Conservation (phyloP, 257 asterid genomes). For the Capsicum chinense region DNA sequence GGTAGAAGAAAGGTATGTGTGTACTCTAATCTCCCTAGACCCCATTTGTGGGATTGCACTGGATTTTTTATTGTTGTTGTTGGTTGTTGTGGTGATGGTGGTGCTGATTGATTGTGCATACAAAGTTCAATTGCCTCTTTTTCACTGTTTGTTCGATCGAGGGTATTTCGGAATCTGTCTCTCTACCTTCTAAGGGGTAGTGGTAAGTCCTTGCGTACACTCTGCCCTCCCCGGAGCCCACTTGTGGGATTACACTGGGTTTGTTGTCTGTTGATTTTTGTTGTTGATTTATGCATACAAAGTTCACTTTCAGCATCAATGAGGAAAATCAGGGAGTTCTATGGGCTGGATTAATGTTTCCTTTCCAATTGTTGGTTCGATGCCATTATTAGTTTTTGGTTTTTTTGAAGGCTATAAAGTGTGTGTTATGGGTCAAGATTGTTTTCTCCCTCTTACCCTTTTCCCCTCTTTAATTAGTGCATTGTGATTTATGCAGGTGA, state of each 20-base stretch:
- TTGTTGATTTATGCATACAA: constrained; percentile 36
- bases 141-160: neutral
- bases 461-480: neutral
- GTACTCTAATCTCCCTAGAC: too few species aligned
- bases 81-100: too few species aligned
- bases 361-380: neutral
- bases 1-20: too few species aligned
- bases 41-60: too few species aligned
- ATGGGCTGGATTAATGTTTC: constrained; percentile 10
- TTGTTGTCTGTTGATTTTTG: neutral
- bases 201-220: too few species aligned
- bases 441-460: neutral
- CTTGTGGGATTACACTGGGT: neutral
- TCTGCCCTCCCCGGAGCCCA: neutral
- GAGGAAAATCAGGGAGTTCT: neutral
- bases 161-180: neutral
- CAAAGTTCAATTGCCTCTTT: constrained; percentile 32
- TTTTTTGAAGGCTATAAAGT: neutral
- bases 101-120: constrained; percentile 26
- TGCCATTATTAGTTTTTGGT: constrained; percentile 22
- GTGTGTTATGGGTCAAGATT: neutral
- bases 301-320: constrained; percentile 28
- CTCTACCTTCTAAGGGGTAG: too few species aligned
- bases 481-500: constrained; percentile 42
- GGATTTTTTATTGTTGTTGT: too few species aligned